Evolutionary conservation across 2,329 filamentous ascomycete species (phyloP).

Genomic region (Didymella pomorum): DNA sequence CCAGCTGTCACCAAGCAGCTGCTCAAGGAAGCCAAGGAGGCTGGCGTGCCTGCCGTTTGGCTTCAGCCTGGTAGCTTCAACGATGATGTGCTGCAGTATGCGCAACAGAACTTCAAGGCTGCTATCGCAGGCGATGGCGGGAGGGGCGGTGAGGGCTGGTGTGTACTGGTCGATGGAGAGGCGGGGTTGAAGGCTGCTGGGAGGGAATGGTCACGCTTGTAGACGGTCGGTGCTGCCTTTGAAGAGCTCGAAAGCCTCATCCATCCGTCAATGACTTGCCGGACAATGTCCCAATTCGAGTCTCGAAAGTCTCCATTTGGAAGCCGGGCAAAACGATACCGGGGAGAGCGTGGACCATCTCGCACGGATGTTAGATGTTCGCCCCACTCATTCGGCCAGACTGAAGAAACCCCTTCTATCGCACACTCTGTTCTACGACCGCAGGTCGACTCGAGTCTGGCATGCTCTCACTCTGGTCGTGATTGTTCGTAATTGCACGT

Average conservation of each 20-base stretch:
- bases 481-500: not conserved
- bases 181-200: constrained; percentile 46
- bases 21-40: constrained; percentile 77
- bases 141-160: constrained; percentile 50
- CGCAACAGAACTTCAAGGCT: constrained; percentile 72
- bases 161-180: constrained; percentile 53
- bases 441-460: not conserved
- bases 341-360: not conserved
- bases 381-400: not conserved
- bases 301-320: not conserved
- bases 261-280: not conserved
- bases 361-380: not conserved
- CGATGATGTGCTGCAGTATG: constrained; percentile 74
- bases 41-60: constrained; percentile 67
- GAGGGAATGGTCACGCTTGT: constrained; percentile 45
- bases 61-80: constrained; percentile 91
- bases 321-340: not conserved
- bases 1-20: constrained; percentile 77
- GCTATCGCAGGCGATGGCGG: constrained; percentile 64
- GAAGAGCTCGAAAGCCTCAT: not conserved
- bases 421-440: not conserved
- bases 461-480: not conserved
- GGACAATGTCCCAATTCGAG: not conserved
- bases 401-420: not conserved
- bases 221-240: not conserved